Base-by-base conservation (phyloP, 2,329 filamentous ascomycete genomes). In the Fonsecaea erecta region DNA sequence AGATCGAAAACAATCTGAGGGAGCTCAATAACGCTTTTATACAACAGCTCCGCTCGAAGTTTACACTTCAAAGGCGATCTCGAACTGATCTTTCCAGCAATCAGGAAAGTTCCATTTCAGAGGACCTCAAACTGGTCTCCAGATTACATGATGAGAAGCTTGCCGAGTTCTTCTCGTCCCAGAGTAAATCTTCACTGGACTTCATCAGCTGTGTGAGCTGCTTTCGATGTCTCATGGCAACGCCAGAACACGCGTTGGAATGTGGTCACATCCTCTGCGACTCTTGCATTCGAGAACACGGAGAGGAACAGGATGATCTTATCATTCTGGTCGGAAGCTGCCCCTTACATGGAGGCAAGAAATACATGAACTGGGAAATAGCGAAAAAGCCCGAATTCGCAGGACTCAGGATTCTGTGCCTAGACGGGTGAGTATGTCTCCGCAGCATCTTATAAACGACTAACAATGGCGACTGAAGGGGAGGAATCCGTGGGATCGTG, bases 1-100 rank as follows among this genome's bases (percentile, higher is more conserved):
- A 48, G 43, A 48, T 48, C 21, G 43, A 48, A 48, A 21, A 48
- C 43, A 48, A 48, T 24, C 43, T 48, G 43, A 48, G 26, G 18
- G 18, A 18, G 43, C 8, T 48, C 18, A 48, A 48, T 12, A 48
- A 21, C 43, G 26, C 43, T 24, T 48, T 48, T 26, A 48, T 48
- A 48, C 18, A 48, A 48, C 8, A 48, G 43, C 43, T 48, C 5
- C 7, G 43, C 21, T 24, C 43, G 2, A 48, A 21, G 43, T 24
- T 21, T 48, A 18, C 43, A 24, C 21, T 48, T 7, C 21, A 24
- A 5, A 24, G 11, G 6, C 43, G 26, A 48, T 24, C 43, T 24
- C 43, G 43, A 24, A 48, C 43, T 24, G 21, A 48, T 48, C 21
- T 48, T 11, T 48, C 43, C 21, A 3, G 21, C 8, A 26, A 48